Conservation (phyloP, 2,329 filamentous ascomycete genomes). For the Aspergillus ochraceoroseus region DNA sequence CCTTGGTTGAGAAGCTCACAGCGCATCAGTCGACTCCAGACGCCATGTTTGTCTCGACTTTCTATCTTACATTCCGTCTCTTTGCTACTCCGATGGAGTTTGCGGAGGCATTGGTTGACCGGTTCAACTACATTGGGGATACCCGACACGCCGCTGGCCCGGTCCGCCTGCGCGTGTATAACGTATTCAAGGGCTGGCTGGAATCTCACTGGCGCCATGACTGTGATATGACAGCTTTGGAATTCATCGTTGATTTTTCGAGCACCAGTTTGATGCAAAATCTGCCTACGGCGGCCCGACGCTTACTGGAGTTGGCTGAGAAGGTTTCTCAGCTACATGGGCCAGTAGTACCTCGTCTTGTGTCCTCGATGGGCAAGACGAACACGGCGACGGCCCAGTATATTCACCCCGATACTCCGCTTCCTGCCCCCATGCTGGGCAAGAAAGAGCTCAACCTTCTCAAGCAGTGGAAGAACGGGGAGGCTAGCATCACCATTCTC, state of each 20-base stretch:
- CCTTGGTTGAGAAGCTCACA: constrained; percentile 89
- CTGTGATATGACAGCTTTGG: constrained; percentile 70
- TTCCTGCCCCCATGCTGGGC: constrained; percentile 65
- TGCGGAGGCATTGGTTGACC: constrained; percentile 75
- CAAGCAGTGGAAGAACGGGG: constrained; percentile 68
- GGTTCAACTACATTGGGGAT: constrained; percentile 86
- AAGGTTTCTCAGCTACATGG: constrained; percentile 70
- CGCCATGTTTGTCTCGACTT: constrained; percentile 83
- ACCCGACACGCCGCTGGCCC: constrained; percentile 69
- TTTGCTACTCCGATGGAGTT: constrained; percentile 80
- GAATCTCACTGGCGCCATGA: constrained; percentile 91
- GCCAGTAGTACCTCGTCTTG: constrained; percentile 72
- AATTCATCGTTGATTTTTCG: constrained; percentile 74
- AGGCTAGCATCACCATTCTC: constrained; percentile 65
- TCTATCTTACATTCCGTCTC: constrained; percentile 91
- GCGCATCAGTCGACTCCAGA: constrained; percentile 91
- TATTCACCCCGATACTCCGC: constrained; percentile 63
- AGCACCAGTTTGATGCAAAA: constrained; percentile 62
- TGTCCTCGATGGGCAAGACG: constrained; percentile 84
- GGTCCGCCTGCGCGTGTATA: constrained; percentile 86
- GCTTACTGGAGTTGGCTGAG: constrained; percentile 72
- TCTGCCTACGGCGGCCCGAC: constrained; percentile 71
- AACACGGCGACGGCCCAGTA: constrained; percentile 69
- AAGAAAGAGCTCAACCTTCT: constrained; percentile 72
- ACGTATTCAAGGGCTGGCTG: constrained; percentile 94